phyloP scores from a whole-genome alignment of 176 grass and related monocot species.

The Carex kokanica region DNA sequence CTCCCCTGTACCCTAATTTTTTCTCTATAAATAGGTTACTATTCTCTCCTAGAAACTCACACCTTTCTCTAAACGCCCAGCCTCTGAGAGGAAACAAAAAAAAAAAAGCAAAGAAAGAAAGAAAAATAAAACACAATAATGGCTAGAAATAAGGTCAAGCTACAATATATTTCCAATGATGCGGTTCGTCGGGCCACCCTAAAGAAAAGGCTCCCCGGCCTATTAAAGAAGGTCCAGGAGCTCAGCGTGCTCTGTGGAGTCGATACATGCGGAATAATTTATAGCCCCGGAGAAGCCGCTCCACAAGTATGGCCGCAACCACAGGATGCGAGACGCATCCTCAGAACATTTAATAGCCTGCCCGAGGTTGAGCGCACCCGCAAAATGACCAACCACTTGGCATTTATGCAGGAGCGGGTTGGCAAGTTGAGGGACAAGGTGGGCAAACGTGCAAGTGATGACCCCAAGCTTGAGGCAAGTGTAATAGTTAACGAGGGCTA shows the following conservation, averaged over 20 bases:
- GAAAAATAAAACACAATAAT: constrained; percentile 6
- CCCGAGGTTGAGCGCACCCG: background rate
- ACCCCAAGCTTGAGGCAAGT: background rate
- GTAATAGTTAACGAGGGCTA: background rate
- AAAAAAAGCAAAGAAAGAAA: background rate
- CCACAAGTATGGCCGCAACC: constrained; percentile 23
- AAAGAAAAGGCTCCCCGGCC: background rate
- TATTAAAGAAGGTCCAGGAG: constrained; percentile 33
- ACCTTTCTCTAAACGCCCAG: background rate
- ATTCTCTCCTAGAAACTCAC: background rate
- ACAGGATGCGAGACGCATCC: background rate
- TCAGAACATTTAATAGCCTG: constrained; percentile 9
- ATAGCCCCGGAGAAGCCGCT: background rate
- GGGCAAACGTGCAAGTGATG: background rate
- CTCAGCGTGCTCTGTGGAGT: constrained; percentile 29
- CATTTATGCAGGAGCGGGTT: constrained; percentile 9
- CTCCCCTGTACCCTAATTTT: background rate
- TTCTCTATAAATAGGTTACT: background rate
- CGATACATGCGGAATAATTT: constrained; percentile 12
- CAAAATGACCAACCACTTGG: background rate
- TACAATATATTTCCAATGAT: constrained; percentile 21
- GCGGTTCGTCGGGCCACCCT: constrained; percentile 2
- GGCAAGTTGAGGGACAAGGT: background rate
- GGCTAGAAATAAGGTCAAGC: constrained; percentile 36
- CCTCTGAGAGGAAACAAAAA: background rate